Evolutionary conservation across 345 rosid species (phyloP), one percentile per base, ranked within the genome.

Genomic region (Triadica sebifera): DNA sequence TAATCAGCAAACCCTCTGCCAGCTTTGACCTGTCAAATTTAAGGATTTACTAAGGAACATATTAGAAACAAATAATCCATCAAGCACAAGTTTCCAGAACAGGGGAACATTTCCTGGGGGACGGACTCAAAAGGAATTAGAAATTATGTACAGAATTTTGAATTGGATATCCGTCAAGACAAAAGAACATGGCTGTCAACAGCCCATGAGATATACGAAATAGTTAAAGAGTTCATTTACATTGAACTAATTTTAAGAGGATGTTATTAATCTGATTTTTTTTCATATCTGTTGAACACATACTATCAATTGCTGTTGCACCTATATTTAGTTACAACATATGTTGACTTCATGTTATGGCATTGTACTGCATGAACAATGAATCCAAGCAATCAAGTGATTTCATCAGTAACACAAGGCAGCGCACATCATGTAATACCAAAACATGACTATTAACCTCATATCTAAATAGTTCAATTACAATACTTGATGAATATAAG

Each of bases 1-100:
- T 89, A 95, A 81, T 93, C 88, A 77, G 91, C 91, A 59, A 88
- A 89, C 3, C 57, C 80, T 74, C 80, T 75, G 69, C 91, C 86
- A 71, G 99, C 89, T 72, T 83, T 84, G 58, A 90, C 83, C 99
- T 95, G 85, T 50, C 79, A 78, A 19, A 50, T 53, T 38, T n/a
- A n/a, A 29, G 8, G 10, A 53, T 53, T 24, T 58, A 55, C 70
- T 37, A 52, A 63, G 56, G 29, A 24, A 70, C 45, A 71, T 37
- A 69, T 74, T 57, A 51, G 19, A 8, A 43, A 52, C 10, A 6
- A 34, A 65, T 65, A 24, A 47, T 41, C 52, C 53, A 24, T 46
- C 73, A 58, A 49, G 6, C 8, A 53, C 19, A 12, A 22, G 29
- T 63, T 60, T 3, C 15, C 37, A 60, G 11, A 64, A 74, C n/a